Conservation (phyloP, 2,329 filamentous ascomycete genomes). For the Zymoseptoria pseudotritici region DNA sequence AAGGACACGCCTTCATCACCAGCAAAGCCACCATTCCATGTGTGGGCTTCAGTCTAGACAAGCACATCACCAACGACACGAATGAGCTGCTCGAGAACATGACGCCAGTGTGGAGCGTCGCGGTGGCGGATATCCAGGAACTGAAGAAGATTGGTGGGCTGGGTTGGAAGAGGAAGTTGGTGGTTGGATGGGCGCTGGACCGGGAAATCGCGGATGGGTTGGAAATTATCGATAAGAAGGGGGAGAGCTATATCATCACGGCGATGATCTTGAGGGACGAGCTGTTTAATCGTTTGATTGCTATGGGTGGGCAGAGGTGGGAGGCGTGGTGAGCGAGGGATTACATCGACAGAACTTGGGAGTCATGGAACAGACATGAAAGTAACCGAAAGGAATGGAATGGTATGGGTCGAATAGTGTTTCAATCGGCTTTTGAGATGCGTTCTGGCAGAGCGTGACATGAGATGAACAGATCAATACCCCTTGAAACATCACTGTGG, state of each 20-base stretch:
- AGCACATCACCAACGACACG: conserved; percentile 40
- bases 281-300: conserved; percentile 69
- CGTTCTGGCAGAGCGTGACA: too few relatives aligned
- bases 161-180: conserved; percentile 76
- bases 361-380: not conserved
- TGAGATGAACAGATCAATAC: too few relatives aligned
- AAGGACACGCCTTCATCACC: conserved; percentile 64
- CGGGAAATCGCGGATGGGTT: conserved; percentile 69
- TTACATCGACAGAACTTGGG: conserved; percentile 8
- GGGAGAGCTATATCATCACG: conserved; percentile 56
- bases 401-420: not conserved
- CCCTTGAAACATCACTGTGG: too few relatives aligned
- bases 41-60: conserved; percentile 56
- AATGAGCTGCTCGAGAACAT: conserved; percentile 42
- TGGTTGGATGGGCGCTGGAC: conserved; percentile 71
- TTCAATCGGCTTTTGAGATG: too few relatives aligned
- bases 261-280: conserved; percentile 67
- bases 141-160: conserved; percentile 73
- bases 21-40: conserved; percentile 60
- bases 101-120: conserved; percentile 59
- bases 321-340: conserved; percentile 54
- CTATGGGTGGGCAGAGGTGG: conserved; percentile 78
- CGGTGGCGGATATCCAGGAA: conserved; percentile 63
- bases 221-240: conserved; percentile 54
- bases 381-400: not conserved